These are phyloP conservation scores for Prunella vulgaris DNA, from an alignment of 257 asterid species.

Conservation along the genomic window DNA sequence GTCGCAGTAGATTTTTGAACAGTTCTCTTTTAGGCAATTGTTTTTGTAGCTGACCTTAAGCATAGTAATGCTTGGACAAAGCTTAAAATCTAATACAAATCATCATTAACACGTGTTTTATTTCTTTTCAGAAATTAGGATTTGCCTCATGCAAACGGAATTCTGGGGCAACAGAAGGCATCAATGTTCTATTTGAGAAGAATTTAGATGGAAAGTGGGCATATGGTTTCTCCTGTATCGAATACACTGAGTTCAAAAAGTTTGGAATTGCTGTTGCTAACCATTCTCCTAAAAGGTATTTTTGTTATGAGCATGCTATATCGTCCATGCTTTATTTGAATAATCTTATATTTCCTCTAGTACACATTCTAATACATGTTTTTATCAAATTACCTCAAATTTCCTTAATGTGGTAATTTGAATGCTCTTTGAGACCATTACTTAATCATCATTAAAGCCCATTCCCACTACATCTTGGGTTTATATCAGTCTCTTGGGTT, in stretches of 20 bases:
- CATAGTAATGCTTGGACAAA: background rate
- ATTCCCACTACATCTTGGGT: background rate
- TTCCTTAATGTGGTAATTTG: constrained; percentile 9
- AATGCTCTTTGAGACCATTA: background rate
- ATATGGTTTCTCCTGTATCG: constrained; percentile 90
- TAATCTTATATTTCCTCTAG: constrained; percentile 4
- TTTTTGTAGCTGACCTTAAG: background rate
- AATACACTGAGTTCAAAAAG: constrained; percentile 94
- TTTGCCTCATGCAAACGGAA: constrained; percentile 88
- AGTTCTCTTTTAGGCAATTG: constrained; percentile 11
- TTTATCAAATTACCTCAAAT: background rate
- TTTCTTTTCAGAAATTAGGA: constrained; percentile 75
- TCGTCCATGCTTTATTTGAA: background rate
- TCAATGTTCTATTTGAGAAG: constrained; percentile 90
- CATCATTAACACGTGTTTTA: constrained; percentile 16
- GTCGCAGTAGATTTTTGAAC: background rate
- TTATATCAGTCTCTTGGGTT: background rate
- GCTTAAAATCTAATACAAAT: constrained; percentile 10
- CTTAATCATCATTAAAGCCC: background rate
- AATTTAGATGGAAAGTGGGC: constrained; percentile 78
- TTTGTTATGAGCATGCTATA: background rate
- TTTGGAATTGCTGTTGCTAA: constrained; percentile 58
- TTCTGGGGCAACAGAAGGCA: constrained; percentile 94
- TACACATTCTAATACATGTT: background rate
- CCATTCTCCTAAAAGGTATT: constrained; percentile 52